A percentile compares a stretch with the other conserved stretches of the same genome.
These are phyloP conservation scores for Saccharomycopsis hybrid DNA, from an alignment of 1,139 yeast species.

Conservation along the genomic window DNA sequence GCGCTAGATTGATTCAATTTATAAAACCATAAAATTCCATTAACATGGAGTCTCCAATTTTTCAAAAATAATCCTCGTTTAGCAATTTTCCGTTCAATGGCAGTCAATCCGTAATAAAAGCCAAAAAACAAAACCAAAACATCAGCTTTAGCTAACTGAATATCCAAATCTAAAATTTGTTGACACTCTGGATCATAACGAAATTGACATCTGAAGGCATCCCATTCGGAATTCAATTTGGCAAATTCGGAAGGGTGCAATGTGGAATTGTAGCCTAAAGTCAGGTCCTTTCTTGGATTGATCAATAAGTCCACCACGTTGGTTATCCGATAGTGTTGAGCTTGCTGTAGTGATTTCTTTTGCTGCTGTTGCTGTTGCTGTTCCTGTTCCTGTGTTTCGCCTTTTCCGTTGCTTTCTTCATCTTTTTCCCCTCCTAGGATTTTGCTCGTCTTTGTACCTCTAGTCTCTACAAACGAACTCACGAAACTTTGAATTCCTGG, in stretches of 20 bases:
- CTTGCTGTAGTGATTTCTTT: background rate
- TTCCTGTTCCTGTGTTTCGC: no score
- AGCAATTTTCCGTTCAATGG: slow-evolving; percentile 37
- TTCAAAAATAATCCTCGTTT: slow-evolving; percentile 28
- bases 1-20: slow-evolving; percentile 22
- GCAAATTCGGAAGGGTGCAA: slow-evolving; percentile 16
- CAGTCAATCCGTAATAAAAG: slow-evolving; percentile 50
- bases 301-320: slow-evolving; percentile 33
- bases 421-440: slow-evolving; percentile 23
- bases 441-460: slow-evolving; percentile 29
- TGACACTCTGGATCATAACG: slow-evolving; percentile 48
- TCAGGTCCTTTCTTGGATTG: slow-evolving; percentile 20
- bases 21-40: slow-evolving; percentile 15
- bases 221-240: slow-evolving; percentile 31
- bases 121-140: slow-evolving; percentile 53
- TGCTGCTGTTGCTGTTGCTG: no score
- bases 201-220: slow-evolving; percentile 40
- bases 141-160: slow-evolving; percentile 30
- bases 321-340: slow-evolving; percentile 28
- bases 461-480: slow-evolving; percentile 40
- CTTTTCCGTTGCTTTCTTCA: slow-evolving; percentile 27
- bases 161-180: slow-evolving; percentile 25
- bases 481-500: slow-evolving; percentile 69
- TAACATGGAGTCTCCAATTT: slow-evolving; percentile 29
- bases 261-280: slow-evolving; percentile 6